Conservation (phyloP, 1,139 yeast genomes). For the Magnusiomyces ingens region DNA sequence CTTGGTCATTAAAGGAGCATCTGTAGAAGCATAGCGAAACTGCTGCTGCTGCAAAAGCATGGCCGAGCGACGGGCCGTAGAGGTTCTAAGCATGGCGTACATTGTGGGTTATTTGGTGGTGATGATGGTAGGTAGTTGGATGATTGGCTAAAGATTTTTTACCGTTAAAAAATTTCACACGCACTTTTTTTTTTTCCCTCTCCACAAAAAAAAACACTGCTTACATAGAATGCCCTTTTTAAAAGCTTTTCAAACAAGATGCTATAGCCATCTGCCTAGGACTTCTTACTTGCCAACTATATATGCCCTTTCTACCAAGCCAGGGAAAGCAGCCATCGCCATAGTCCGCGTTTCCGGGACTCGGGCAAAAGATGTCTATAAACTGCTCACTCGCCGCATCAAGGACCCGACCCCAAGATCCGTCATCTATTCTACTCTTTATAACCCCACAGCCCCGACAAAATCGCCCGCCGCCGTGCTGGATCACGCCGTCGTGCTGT, state of each 20-base stretch:
- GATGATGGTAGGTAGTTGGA: too few relatives aligned
- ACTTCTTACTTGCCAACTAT: slow-evolving; percentile 49
- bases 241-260: not conserved
- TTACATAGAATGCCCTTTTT: not conserved
- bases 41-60: not conserved
- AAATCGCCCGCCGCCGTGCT: slow-evolving; percentile 36
- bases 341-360: slow-evolving; percentile 81
- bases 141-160: too few relatives aligned
- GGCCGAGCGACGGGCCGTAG: too few relatives aligned
- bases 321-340: slow-evolving; percentile 79
- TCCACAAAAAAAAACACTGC: too few relatives aligned
- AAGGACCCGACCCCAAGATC: slow-evolving; percentile 43
- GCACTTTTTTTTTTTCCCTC: too few relatives aligned
- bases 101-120: too few relatives aligned
- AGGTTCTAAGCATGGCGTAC: too few relatives aligned
- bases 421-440: slow-evolving; percentile 45
- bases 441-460: slow-evolving; percentile 29
- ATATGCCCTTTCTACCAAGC: slow-evolving; percentile 82
- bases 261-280: not conserved
- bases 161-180: too few relatives aligned
- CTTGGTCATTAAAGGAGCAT: slow-evolving; percentile 33
- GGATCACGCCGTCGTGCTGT: slow-evolving; percentile 71
- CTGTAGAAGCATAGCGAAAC: slow-evolving; percentile 12
- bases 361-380: slow-evolving; percentile 42
- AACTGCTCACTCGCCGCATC: slow-evolving; percentile 40